Base-by-base conservation (phyloP, 257 asterid genomes). In the Cynanchum wilfordii region DNA sequence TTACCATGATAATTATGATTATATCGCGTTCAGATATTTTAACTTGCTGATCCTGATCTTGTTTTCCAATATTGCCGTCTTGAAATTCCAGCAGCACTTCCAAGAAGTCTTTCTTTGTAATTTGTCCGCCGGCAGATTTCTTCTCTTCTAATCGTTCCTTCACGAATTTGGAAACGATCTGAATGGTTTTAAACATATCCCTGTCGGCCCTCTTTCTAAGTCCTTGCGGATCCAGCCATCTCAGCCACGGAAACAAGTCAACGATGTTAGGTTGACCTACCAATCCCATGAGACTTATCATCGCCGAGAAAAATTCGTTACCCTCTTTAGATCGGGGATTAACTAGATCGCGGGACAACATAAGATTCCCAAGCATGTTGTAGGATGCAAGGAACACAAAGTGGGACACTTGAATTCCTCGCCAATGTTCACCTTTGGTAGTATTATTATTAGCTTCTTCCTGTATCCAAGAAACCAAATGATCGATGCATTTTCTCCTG, bases 81-180 rank as follows among this genome's bases (percentile, higher is more conserved):
- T 86, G 81, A 55, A 50, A 82, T 12, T 85, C 86, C 56, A 86
- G 71, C 81, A 88, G 7, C 57, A 84, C 89, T 20, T 90, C 90
- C 69, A 90, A 81, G 71, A 85, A 88, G 68, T 88, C 92, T 57
- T 80, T 30, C 17, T 66, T 8, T 33, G 38, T 33, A 33, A 3
- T 24, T 67, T 20, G 7, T 58, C 73, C 12, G 47, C 17, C 33
- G 0, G 38, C 38, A 5, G 5, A 33, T 4, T 60, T 65, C 12
- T 49, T 58, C 27, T 78, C 83, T 30, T 63, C 22, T 13, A 56
- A 1, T 7, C 85, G 5, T 17, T 79, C 78, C 51, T 67, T 20
- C 20, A 79, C 80, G 64, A 76, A 76, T 12, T 60, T 64, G 10
- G 84, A 77, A 27, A 69, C 86, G 16, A 82, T 74, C 56, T 68